Evolutionary conservation across 2,329 filamentous ascomycete genomes (phyloP).

Genomic region (Monilinia fructigena): DNA sequence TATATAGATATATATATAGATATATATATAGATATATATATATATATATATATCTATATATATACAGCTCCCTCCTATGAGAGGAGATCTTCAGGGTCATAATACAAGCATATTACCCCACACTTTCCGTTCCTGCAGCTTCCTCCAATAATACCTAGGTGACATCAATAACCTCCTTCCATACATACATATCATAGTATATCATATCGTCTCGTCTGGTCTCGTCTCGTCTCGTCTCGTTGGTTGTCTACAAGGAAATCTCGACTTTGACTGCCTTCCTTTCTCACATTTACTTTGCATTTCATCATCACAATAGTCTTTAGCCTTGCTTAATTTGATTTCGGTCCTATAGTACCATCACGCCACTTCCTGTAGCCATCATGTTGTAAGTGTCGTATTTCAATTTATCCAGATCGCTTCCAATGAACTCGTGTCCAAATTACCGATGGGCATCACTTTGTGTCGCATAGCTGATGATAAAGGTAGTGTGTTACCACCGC

Average conservation of each 20-base stretch:
- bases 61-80: background rate
- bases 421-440: slow-evolving; percentile 21
- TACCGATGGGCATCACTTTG: slow-evolving; percentile 29
- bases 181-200: background rate
- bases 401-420: slow-evolving; percentile 17
- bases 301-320: background rate
- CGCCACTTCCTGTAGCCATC: slow-evolving; percentile 4
- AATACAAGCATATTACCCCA: slow-evolving; percentile 29
- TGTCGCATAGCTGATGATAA: slow-evolving; percentile 17
- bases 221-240: background rate
- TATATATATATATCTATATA: background rate
- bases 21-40: no score
- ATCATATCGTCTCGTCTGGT: no score
- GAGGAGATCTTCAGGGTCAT: slow-evolving; percentile 7
- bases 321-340: background rate
- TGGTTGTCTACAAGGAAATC: background rate
- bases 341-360: background rate
- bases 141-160: slow-evolving; percentile 11
- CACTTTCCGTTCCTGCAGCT: slow-evolving; percentile 30
- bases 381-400: slow-evolving; percentile 23
- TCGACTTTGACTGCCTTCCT: background rate
- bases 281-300: background rate
- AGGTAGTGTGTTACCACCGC: slow-evolving; percentile 70
- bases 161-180: background rate
- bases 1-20: no score